These are phyloP conservation scores for Diaporthe sp. DNA, from an alignment of 2,329 filamentous ascomycete species.

Conservation along the genomic window DNA sequence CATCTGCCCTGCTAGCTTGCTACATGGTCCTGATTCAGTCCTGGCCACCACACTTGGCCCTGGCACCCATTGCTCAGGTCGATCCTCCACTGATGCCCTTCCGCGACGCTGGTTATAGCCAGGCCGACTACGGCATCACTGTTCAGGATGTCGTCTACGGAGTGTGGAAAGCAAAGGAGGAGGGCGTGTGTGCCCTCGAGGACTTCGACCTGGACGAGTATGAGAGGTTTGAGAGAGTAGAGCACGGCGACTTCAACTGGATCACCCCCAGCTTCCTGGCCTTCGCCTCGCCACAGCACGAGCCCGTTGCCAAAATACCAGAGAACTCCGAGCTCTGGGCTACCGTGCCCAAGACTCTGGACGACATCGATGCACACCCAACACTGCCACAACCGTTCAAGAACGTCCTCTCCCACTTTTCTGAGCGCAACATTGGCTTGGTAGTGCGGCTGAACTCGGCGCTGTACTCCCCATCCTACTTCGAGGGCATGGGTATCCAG, in stretches of 20 bases:
- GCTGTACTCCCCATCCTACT: constrained; percentile 96
- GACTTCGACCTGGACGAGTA: constrained; percentile 98
- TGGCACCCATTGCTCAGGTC: constrained; percentile 95
- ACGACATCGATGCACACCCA: constrained; percentile 77
- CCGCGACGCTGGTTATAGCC: constrained; percentile 97
- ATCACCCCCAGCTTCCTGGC: constrained; percentile 94
- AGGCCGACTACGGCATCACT: constrained; percentile 95
- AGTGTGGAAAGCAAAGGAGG: constrained; percentile 98
- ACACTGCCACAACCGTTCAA: constrained; percentile 90
- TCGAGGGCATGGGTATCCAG: constrained; percentile 92
- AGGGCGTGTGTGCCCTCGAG: constrained; percentile 89
- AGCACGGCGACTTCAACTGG: constrained; percentile 99
- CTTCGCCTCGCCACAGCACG: constrained; percentile 93
- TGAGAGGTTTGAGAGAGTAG: constrained; percentile 93
- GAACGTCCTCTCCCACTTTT: constrained; percentile 93
- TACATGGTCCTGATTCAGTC: constrained; percentile 99
- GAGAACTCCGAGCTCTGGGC: constrained; percentile 80
- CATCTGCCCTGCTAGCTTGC: constrained; percentile 93
- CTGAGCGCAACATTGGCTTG: constrained; percentile 87
- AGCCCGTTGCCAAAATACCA: constrained; percentile 79
- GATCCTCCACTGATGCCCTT: constrained; percentile 99
- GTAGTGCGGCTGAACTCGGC: constrained; percentile 96
- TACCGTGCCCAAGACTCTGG: constrained; percentile 80
- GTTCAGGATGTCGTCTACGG: constrained; percentile 99
- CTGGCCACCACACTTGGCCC: constrained; percentile 95